These are phyloP conservation scores for Sphagnum tenellum DNA, from an alignment of 225 moss, liverwort and hornwort genomes.

Conservation along the genomic window DNA sequence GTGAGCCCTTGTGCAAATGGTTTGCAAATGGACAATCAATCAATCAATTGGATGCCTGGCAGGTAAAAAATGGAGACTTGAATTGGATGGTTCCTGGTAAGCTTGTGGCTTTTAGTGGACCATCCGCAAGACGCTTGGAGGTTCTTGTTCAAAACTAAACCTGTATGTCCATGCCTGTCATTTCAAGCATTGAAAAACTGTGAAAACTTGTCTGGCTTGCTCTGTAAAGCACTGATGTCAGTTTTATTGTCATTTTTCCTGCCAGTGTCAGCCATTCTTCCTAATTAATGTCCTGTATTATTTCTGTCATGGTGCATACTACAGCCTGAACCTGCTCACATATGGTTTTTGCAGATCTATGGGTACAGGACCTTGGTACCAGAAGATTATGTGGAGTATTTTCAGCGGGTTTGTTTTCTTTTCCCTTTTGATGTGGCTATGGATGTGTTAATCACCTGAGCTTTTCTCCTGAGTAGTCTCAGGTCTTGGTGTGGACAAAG, in stretches of 20 bases:
- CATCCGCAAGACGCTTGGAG: slow-evolving; percentile 87
- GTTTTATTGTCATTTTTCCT: no score
- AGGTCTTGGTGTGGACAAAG: neutral
- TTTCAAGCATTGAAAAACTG: no score
- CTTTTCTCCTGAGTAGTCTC: neutral
- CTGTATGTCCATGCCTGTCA: no score
- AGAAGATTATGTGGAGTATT: slow-evolving; percentile 96
- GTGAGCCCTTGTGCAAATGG: no score
- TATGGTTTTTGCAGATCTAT: slow-evolving; percentile 65
- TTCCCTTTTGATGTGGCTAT: neutral
- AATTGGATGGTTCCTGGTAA: slow-evolving; percentile 99
- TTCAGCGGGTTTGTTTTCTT: slow-evolving; percentile 69
- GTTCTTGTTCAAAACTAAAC: slow-evolving; percentile 16
- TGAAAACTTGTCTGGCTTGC: no score
- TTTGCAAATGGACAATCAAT: no score
- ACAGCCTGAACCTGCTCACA: neutral
- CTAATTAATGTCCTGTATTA: no score
- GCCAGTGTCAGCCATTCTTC: no score
- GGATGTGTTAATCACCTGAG: neutral
- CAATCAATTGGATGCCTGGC: neutral
- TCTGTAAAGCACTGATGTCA: no score
- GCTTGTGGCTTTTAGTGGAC: slow-evolving; percentile 95
- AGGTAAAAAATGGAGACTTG: slow-evolving; percentile 98
- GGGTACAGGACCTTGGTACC: slow-evolving; percentile 89
- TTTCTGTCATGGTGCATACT: no score